phyloP scores from a whole-genome alignment of 805 yeast species.

The Barnettozyma siamensis region DNA sequence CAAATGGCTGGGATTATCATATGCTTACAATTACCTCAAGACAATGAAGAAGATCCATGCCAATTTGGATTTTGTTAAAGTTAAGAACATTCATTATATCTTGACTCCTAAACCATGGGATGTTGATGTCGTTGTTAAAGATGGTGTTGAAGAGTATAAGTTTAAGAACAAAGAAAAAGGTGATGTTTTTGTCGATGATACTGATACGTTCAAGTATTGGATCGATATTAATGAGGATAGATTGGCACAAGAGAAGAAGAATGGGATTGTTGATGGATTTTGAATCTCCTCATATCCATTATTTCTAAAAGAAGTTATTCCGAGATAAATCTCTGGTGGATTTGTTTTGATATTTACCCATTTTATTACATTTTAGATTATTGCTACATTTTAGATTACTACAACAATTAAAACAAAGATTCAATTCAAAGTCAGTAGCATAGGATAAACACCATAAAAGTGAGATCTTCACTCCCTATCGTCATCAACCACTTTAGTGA shows the following conservation, averaged over 20 bases:
- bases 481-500: constrained; percentile 34
- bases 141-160: constrained; percentile 13
- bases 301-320: too few relatives aligned
- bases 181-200: constrained; percentile 30
- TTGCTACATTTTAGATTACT: too few relatives aligned
- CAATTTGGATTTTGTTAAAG: constrained; percentile 41
- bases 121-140: background rate
- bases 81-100: constrained; percentile 54
- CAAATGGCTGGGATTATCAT: constrained; percentile 47
- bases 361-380: too few relatives aligned
- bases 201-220: constrained; percentile 48
- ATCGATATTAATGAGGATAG: constrained; percentile 39
- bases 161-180: constrained; percentile 16
- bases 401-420: too few relatives aligned
- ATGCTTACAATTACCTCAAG: constrained; percentile 51
- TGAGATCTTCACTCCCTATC: background rate
- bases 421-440: too few relatives aligned
- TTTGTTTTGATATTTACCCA: too few relatives aligned
- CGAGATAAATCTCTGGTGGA: too few relatives aligned
- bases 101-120: constrained; percentile 61
- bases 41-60: constrained; percentile 41
- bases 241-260: constrained; percentile 11
- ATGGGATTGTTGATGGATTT: constrained; percentile 14
- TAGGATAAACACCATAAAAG: too few relatives aligned
- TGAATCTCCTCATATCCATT: too few relatives aligned